These are phyloP conservation scores for Tricholoma saponaceum DNA, from an alignment of 768 basidiomycete species.

Conservation along the genomic window DNA sequence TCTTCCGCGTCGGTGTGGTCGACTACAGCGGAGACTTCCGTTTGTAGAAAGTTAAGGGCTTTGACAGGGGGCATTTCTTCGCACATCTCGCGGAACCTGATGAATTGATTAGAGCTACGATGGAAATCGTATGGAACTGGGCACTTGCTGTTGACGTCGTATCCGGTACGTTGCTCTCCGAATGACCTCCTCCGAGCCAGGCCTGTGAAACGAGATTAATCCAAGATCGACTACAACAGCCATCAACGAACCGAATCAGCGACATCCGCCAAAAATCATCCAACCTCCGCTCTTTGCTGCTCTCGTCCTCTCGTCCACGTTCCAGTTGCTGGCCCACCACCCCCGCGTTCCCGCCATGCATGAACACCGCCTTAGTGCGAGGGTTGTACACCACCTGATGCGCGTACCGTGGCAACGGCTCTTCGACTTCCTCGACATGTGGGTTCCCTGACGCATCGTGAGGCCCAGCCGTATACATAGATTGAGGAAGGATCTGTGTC, in stretches of 20 bases:
- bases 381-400: slow-evolving; percentile 77
- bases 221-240: not conserved
- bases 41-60: slow-evolving; percentile 70
- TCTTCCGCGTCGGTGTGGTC: slow-evolving; percentile 64
- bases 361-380: slow-evolving; percentile 47
- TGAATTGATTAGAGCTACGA: not conserved
- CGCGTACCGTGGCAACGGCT: slow-evolving; percentile 65
- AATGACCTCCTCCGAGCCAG: slow-evolving; percentile 58
- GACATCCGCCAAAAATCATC: slow-evolving; percentile 81
- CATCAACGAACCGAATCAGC: slow-evolving; percentile 49
- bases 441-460: not conserved
- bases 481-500: slow-evolving; percentile 50
- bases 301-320: slow-evolving; percentile 23
- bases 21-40: slow-evolving; percentile 65
- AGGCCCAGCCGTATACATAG: slow-evolving; percentile 4
- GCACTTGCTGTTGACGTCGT: slow-evolving; percentile 67
- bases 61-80: slow-evolving; percentile 55
- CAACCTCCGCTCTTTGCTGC: slow-evolving; percentile 43
- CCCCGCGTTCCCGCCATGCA: slow-evolving; percentile 80
- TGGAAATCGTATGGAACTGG: not conserved
- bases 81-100: slow-evolving; percentile 82
- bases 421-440: slow-evolving; percentile 17
- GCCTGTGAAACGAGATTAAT: slow-evolving; percentile 33
- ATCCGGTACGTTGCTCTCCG: slow-evolving; percentile 60
- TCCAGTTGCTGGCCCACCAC: slow-evolving; percentile 12